phyloP scores from a whole-genome alignment of 768 basidiomycete genomes.

The Paxillus ammoniavirescens region DNA sequence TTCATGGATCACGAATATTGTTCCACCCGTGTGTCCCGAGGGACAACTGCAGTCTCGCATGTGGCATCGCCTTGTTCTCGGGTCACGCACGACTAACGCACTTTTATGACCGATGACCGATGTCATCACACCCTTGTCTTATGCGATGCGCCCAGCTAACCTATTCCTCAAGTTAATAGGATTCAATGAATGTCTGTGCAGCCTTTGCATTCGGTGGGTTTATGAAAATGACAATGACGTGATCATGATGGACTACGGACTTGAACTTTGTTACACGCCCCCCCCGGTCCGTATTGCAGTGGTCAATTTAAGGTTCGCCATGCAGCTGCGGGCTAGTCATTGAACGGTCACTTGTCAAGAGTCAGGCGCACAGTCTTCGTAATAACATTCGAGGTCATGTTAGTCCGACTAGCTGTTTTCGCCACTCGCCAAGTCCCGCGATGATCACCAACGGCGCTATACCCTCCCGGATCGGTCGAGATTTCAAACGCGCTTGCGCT shows the following conservation, averaged over 20 bases:
- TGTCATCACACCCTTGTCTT: conserved; percentile 15
- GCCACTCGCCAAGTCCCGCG: not conserved
- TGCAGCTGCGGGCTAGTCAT: not conserved
- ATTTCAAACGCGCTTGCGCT: conserved; percentile 14
- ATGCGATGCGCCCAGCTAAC: conserved; percentile 20
- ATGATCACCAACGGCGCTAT: conserved; percentile 2
- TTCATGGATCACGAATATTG: conserved; percentile 5
- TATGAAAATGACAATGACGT: conserved; percentile 25
- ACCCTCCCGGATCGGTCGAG: conserved; percentile 12
- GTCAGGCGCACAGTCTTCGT: conserved; percentile 2
- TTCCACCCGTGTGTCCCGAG: conserved; percentile 1
- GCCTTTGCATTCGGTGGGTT: conserved; percentile 10
- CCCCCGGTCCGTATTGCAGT: conserved; percentile 9
- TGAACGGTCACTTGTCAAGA: conserved; percentile 10
- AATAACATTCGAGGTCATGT: conserved; percentile 12
- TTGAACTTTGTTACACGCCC: conserved; percentile 23
- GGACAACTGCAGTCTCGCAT: not conserved
- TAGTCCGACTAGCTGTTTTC: conserved; percentile 8
- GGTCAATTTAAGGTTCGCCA: conserved; percentile 3
- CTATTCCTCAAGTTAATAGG: conserved; percentile 10
- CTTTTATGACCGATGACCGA: conserved; percentile 6
- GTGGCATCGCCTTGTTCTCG: conserved; percentile 11
- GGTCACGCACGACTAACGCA: conserved; percentile 24
- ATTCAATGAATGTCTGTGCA: conserved; percentile 12
- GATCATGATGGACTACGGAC: conserved; percentile 14